Evolutionary conservation across 805 yeast species (phyloP), one percentile per base, ranked within the genome.

Genomic region (Cyberlindnera amylophila): DNA sequence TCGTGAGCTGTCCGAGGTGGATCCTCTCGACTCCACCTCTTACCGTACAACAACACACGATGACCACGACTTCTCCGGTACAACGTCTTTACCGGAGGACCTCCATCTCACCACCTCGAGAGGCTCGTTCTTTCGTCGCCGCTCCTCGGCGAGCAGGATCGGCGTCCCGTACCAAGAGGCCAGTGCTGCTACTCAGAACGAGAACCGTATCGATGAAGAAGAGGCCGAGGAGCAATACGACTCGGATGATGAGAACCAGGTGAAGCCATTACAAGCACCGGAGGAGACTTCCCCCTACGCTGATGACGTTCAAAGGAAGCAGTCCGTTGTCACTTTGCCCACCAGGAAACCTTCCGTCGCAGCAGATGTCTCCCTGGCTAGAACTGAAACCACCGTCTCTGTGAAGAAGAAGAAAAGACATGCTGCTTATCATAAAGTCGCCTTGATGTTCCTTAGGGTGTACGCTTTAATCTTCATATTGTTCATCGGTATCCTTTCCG

Each of bases 401-500:
- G 49, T 47, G 18, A 44, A 42, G 41, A 34, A 38, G 44, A 45
- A 43, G 32, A 32, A 49, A 30, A 44, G 37, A 28, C 33, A 32
- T 28, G 39, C 45, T 38, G 36, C 36, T 14, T 14, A 32, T 34
- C 13, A 39, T 45, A 50, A 49, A 32, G 49, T 51, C 1, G 44
- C 44, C n/a, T 21, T 26, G 18, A 43, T 46, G 36, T 54, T 54
- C 26, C 11, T 38, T 3, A 45, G 26, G 19, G 47, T 44, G 23
- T 55, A 54, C 34, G 4, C 51, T 2, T 15, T 54, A 13, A 34
- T 65, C 11, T 51, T 54, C 5, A 27, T 53, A 18, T 45, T 57
- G 14, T 51, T 60, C 21, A 39, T 59, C 15, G 47, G 54, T 3
- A 50, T 61, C 13, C 36, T 65, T 29, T 54, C 64, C 7, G 54